Base-by-base conservation (phyloP, 257 asterid genomes). In the Scutellaria baicalensis region DNA sequence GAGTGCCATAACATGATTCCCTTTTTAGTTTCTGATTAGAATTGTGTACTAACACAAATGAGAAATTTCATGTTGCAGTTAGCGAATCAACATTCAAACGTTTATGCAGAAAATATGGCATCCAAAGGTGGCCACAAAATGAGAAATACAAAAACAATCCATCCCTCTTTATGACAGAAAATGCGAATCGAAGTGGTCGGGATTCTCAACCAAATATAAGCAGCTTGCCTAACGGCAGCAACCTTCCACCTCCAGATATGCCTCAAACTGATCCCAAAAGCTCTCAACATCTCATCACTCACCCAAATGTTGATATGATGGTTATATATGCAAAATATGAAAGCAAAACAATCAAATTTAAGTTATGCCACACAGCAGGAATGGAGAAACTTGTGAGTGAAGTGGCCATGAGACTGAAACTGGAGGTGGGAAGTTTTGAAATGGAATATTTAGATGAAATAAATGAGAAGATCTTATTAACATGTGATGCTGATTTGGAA, bases 71-170 rank as follows among this genome's bases (percentile, higher is more conserved):
- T 35, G 8, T 1, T 27, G 36, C 73, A 80, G 78, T 77, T 47
- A 17, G 78, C 5, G 45, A 21, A 38, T 77, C 82, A 6, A 77
- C 80, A 17, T 0, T 70, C 3, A 75, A 79, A 54, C 76, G 73
- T 48, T 27, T 18, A 27, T 69, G 77, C 5, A 64, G 60, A 39
- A n/a, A 38, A 5, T 13, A 6, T 27, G 81, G 76, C 0, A 72
- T 76, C 6, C 0, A 16, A 1, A 49, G 81, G 42, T 76, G 81
- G 79, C 77, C 84, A 57, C 54, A 44, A 0, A 38, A 8, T 8
- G 16, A 20, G 18, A 60, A 48, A 4, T 17, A 54, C 62, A 51
- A 11, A 20, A 55, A 17, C 12, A 59, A 38, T 10, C 50, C 39
- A 0, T 43, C 7, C 14, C 45, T 43, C 5, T 18, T 35, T 36